These are phyloP conservation scores for Angomonas deanei DNA, from an alignment of 208 protist genomes.

Conservation along the genomic window DNA sequence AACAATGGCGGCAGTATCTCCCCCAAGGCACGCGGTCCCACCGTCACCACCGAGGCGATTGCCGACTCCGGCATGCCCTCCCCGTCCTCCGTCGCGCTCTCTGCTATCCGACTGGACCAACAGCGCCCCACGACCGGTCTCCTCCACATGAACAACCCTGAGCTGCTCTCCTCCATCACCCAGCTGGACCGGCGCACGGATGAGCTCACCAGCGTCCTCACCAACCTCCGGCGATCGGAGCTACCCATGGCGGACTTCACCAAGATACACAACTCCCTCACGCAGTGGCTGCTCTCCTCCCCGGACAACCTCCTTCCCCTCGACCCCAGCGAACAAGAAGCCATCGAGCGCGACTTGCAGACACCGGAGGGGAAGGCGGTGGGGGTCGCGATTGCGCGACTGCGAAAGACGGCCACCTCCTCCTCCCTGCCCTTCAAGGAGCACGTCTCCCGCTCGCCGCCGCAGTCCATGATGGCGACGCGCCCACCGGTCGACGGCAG, in stretches of 20 bases:
- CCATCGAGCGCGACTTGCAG: slow-evolving; percentile 50
- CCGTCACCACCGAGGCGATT: neutral
- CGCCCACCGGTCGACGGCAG: neutral
- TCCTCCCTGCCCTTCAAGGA: neutral
- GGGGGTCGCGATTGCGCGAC: slow-evolving; percentile 45
- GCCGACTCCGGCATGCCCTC: neutral
- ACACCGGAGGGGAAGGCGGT: slow-evolving; percentile 66
- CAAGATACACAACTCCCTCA: slow-evolving; percentile 38
- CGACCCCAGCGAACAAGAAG: slow-evolving; percentile 24
- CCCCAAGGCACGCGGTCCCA: neutral
- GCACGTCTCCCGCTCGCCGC: slow-evolving; percentile 2
- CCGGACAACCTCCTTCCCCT: slow-evolving; percentile 15
- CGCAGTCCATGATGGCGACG: slow-evolving; percentile 1
- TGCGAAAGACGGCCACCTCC: slow-evolving; percentile 18
- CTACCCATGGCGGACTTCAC: slow-evolving; percentile 59
- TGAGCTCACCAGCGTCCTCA: slow-evolving; percentile 23
- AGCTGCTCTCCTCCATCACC: slow-evolving; percentile 25
- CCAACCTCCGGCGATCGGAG: slow-evolving; percentile 27
- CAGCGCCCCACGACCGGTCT: neutral
- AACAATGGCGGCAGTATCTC: neutral
- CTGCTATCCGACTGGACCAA: neutral
- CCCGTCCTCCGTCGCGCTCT: neutral
- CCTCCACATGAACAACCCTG: neutral
- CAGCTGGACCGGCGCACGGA: slow-evolving; percentile 40
- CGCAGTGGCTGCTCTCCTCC: slow-evolving; percentile 36